These are phyloP conservation scores for Theileria sp. DNA, from an alignment of 169 alveolate genomes.

Conservation along the genomic window DNA sequence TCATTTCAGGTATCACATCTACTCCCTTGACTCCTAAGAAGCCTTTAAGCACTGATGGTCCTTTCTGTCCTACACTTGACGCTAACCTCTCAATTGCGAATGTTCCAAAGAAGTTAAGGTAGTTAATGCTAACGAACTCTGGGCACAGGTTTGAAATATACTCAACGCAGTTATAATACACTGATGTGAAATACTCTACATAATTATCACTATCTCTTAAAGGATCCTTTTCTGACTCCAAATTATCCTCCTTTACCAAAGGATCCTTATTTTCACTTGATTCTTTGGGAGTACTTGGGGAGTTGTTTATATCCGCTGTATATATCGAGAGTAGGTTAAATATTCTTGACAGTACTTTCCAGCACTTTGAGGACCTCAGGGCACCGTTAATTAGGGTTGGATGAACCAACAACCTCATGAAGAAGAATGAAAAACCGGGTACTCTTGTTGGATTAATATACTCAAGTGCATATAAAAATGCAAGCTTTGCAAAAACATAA, in stretches of 20 bases:
- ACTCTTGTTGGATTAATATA: conserved; percentile 85
- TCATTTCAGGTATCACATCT: conserved; percentile 87
- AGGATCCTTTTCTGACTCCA: conserved; percentile 11
- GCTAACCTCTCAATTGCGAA: conserved; percentile 87
- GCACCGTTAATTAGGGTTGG: conserved; percentile 85
- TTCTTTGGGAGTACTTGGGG: background rate
- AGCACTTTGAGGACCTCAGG: conserved; percentile 73
- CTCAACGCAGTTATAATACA: conserved; percentile 68
- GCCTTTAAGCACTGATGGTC: conserved; percentile 75
- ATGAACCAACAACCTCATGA: conserved; percentile 93
- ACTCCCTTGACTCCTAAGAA: conserved; percentile 84
- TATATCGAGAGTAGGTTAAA: conserved; percentile 64
- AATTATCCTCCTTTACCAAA: conserved; percentile 16
- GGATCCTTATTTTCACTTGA: conserved; percentile 23
- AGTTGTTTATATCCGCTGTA: conserved; percentile 51
- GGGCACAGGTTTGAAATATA: conserved; percentile 51
- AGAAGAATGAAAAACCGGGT: conserved; percentile 95
- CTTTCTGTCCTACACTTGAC: conserved; percentile 73
- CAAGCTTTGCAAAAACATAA: conserved; percentile 68
- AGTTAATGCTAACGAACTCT: conserved; percentile 84
- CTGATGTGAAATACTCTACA: conserved; percentile 6
- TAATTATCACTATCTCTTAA: conserved; percentile 24
- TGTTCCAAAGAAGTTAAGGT: conserved; percentile 95
- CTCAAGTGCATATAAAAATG: conserved; percentile 71
- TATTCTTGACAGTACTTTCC: conserved; percentile 73